Evolutionary conservation across 2,329 filamentous ascomycete species (phyloP), one percentile per base, ranked within the genome.

Genomic region (Gnomoniopsis smithogilvyi): DNA sequence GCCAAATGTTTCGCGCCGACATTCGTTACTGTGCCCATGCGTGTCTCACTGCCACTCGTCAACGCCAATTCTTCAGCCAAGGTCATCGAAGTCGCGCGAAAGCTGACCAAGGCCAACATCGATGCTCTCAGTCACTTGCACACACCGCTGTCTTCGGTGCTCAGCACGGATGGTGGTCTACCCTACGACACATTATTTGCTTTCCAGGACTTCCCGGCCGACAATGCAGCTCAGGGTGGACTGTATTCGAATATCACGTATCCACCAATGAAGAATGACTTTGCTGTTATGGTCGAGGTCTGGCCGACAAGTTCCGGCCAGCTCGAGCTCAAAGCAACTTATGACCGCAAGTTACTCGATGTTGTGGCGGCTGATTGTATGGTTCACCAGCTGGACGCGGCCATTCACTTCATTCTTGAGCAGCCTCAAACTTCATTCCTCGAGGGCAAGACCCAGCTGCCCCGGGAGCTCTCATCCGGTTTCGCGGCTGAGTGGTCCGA

Each of bases 141-240:
- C 64, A 43, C n/a, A 19, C n/a, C 41, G 15, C 53, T 64, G 49
- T 54, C 66, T 59, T 65, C 64, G 70, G 62, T 65, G 56, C 36
- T 68, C 38, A 43, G 66, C 63, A 24, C 69, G 65, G 62, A 65
- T 6, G 41, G 41, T 17, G 12, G 41, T 17, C 59, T 72, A 19
- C 71, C 70, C 8, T 74, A 73, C 62, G 70, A 74, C 47, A 74
- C 72, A 1, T 64, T 69, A 12, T 56, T 74, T 11, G 71, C 70
- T 10, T 68, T 71, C 17, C 73, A 74, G 54, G 69, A 69, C 51
- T 74, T 66, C 22, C 56, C 62, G 10, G 56, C 50, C 22, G 62
- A 49, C n/a, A 34, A 52, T 12, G 59, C 49, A 19, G 58, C 51
- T 1, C 24, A 48, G 11, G 24, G 34, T 4, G 38, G 54, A 2